Base-by-base conservation (phyloP, 2,329 filamentous ascomycete genomes). In the Aureobasidium sp. region DNA sequence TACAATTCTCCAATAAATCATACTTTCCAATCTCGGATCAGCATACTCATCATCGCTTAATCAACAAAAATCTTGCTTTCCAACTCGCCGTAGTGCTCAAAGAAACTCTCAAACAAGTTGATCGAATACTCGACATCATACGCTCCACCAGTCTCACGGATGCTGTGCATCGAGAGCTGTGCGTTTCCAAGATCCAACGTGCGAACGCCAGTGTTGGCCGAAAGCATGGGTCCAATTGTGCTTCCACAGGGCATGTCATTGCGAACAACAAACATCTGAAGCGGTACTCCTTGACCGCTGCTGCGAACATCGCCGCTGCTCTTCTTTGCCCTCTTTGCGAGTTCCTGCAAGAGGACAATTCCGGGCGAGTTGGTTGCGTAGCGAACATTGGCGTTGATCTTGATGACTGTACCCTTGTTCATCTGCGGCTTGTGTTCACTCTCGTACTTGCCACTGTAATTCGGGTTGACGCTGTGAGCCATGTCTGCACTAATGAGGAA, bases 401-500 rank as follows among this genome's bases (percentile, higher is more conserved):
- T 99, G 79, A 99, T 91, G 47, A 97, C 93, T 4, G 90, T 90
- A 55, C 94, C 94, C 74, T 90, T 89, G 81, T 99, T 99, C 83
- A 99, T 95, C 74, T 92, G 87, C 5, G 94, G 94, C 65, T 89
- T 84, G 76, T 99, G 94, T 67, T 90, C 88, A 37, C 84, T 75
- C 77, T 99, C 94, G 75, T 97, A 96, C 75, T 97, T 97, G 67
- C 78, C 84, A 4, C 86, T 81, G 73, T 96, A 99, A 78, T 99
- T 99, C 61, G 94, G 94, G 74, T 99, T 90, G 15, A 99, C 86
- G 5, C 88, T 88, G 77, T 99, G 94, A 1, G 94, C 92, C 94
- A 99, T 97, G 73, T 99, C 94, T 57, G 94, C 94, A 6, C 90
- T 96, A 64, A 99, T 81, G 62, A 99, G 84, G 81, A 99, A 96